Base-by-base conservation (phyloP, 495 filamentous ascomycete genomes). In the Ramalina peruviana region DNA sequence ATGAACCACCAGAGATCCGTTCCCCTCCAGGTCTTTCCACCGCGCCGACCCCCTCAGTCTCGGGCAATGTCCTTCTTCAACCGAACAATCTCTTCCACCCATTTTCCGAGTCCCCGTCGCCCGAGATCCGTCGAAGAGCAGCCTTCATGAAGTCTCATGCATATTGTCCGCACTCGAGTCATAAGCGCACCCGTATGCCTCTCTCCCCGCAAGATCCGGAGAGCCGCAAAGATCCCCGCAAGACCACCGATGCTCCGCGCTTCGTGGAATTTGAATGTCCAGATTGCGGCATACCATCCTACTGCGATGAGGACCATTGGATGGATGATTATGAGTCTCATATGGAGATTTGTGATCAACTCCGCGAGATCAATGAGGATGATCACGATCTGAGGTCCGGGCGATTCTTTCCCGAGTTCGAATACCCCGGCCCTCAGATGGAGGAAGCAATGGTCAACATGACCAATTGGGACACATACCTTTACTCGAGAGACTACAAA, bases 401-500 rank as follows among this genome's bases (percentile, higher is more conserved):
- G 16, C 79, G 92, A 12, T 84, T 85, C 65, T 97, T 97, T 65
- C 84, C 83, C 23, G 93, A 99, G 63, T 96, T 96, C 64, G 74
- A 86, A 46, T 95, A 94, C 61, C 86, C 92, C 0, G 84, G 78
- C 4, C 74, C 78, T 26, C 90, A 95, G 67, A 81, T 93, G 64
- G 89, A 96, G 50, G 89, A 94, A 60, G 84, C 84, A 45, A 69
- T 90, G 55, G 76, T 94, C 46, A 99, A 99, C 69, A 89, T 97
- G 83, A 94, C 85, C 30, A 97, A 92, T 64, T 99, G 92, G 92
- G 92, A 99, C 60, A 96, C 92, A 0, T 86, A 87, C 52, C 66
- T 97, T 43, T 99, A 94, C 60, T 86, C 88, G 2, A 74, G 93
- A 40, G 79, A 89, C 50, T 96, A 88, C 60, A 73, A 78, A 36